Evolutionary conservation across 495 filamentous ascomycete genomes (phyloP), one percentile per base, ranked within the genome.

Genomic region (Neurospora sublineolata): DNA sequence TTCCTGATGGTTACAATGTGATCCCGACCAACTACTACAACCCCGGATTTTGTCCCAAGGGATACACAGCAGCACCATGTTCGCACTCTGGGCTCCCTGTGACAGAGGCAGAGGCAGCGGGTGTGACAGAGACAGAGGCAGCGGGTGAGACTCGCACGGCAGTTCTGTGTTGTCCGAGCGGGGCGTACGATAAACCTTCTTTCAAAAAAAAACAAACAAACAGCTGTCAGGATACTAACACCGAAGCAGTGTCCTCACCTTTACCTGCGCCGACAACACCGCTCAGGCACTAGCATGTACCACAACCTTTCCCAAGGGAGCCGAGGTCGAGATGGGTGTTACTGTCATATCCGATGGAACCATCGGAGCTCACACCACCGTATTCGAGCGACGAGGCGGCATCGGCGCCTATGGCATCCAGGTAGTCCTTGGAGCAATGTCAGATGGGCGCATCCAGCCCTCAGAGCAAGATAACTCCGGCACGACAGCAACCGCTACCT

Each of bases 21-120:
- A 71, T 72, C 33, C 76, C 78, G 46, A 69, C 75, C 11, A 73
- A 76, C 27, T 80, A 80, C 72, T 80, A 79, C 75, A 79, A 77
- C 38, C 77, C 79, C 37, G 79, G 74, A 6, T 74, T 71, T 60
- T 80, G 79, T 64, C 79, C 79, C 14, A 18, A 67, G 36, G 79
- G 77, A 8, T 80, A 80, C 70, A 80, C 79, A 10, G 52, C 75
- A 11, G 79, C 77, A 64, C 30, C 52, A 67, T 80, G 79, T 58
- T 73, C 76, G 30, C 77, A 70, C 27, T 14, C 75, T 23, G 38
- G 72, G 12, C 67, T 73, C 0, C 39, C 68, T 11, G 37, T 27
- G 37, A 27, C 41, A 11, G 20, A 41, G 33, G 52, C 71, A 3
- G n/a, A 44, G 36, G 64, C 70, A 11, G 71, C 46, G 40, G 30